A percentile compares a stretch with the other conserved stretches of the same genome.
Conservation (phyloP, 2,329 filamentous ascomycete genomes). For the Colletotrichum theobromicola region DNA sequence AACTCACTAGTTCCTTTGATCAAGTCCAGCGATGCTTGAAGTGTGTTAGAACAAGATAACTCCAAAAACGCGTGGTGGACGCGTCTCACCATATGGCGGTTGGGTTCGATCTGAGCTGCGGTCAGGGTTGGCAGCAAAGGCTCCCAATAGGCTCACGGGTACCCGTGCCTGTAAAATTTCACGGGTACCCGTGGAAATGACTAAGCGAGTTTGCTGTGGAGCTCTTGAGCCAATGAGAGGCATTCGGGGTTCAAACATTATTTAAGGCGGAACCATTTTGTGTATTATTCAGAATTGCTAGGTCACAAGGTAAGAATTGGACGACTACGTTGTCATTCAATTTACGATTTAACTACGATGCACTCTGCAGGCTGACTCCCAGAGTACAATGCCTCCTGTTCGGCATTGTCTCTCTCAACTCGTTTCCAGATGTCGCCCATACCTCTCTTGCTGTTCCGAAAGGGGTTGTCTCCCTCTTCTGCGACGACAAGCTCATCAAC, state of each 20-base stretch:
- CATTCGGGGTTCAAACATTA: too few relatives aligned
- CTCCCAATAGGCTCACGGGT: too few relatives aligned
- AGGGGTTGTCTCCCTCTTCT: conserved; percentile 14
- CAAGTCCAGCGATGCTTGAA: background rate
- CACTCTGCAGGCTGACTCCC: background rate
- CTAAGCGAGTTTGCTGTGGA: background rate
- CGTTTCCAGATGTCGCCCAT: conserved; percentile 12
- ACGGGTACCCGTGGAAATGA: background rate
- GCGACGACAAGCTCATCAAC: conserved; percentile 19
- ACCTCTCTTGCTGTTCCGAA: background rate
- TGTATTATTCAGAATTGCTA: too few relatives aligned
- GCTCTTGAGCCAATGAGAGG: background rate
- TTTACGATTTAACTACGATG: background rate
- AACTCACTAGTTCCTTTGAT: background rate
- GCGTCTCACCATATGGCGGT: background rate
- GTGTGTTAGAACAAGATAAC: background rate
- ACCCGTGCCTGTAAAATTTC: background rate
- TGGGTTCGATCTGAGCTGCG: background rate
- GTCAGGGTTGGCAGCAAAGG: background rate
- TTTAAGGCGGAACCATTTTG: too few relatives aligned
- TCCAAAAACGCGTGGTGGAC: background rate
- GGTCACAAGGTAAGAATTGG: too few relatives aligned
- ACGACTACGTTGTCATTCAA: conserved; percentile 16
- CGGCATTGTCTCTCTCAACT: background rate
- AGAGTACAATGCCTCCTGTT: conserved; percentile 20